Evolutionary conservation across 2,329 filamentous ascomycete species (phyloP).

Genomic region (Amauroascus niger): DNA sequence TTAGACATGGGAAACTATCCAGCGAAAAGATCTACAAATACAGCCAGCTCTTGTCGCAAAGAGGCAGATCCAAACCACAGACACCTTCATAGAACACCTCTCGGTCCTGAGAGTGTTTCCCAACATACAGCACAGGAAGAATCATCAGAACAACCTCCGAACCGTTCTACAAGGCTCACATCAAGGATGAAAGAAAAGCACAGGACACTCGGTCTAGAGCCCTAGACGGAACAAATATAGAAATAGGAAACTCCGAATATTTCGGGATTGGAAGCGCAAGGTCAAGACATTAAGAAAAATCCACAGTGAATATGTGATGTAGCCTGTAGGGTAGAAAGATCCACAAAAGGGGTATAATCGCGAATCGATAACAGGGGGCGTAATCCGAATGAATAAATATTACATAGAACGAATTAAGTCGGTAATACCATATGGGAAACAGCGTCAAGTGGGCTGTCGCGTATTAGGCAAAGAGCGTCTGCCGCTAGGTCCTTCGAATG

Average conservation of each 20-base stretch:
- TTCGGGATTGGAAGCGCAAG: not conserved
- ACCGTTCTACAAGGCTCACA: not conserved
- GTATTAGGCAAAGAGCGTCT: slow-evolving; percentile 8
- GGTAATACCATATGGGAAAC: not conserved
- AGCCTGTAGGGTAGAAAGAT: not conserved
- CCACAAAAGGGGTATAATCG: slow-evolving; percentile 4
- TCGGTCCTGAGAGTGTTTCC: not conserved
- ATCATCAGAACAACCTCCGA: not conserved
- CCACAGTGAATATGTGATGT: not conserved
- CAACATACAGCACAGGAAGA: not conserved
- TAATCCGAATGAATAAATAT: not conserved
- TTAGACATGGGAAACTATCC: not conserved
- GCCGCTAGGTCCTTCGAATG: slow-evolving; percentile 12
- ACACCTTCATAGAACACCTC: not conserved
- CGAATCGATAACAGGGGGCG: not conserved
- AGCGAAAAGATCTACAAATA: not conserved
- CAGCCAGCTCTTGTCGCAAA: no score
- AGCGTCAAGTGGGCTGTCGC: slow-evolving; percentile 5
- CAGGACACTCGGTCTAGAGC: not conserved
- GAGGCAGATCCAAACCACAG: no score
- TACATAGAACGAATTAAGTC: not conserved
- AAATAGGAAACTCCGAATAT: not conserved
- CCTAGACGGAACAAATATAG: not conserved
- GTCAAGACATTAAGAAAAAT: not conserved
- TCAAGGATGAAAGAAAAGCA: not conserved